Conservation (phyloP, 257 asterid species). For the Datura wrightii region DNA sequence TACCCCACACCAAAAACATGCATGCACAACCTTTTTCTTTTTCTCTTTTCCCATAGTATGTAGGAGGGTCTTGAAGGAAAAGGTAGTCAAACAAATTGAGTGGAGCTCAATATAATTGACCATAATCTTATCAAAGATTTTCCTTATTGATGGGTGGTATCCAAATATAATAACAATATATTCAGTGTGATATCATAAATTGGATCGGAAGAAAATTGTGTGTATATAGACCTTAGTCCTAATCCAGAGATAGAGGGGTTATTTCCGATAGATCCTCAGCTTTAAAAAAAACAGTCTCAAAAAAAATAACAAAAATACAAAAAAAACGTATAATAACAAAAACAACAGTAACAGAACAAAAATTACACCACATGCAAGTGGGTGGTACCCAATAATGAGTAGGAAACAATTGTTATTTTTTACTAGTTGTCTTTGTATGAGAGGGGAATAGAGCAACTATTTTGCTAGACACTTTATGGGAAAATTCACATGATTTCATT, state of each 20-base stretch:
- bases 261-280: too few relatives aligned
- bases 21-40: not conserved
- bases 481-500: conserved; percentile 29
- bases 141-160: conserved; percentile 50
- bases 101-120: conserved; percentile 40
- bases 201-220: too few relatives aligned
- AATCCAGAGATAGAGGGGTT: too few relatives aligned
- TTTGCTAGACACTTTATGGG: not conserved
- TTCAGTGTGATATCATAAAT: too few relatives aligned
- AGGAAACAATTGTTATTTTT: conserved; percentile 51
- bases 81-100: conserved; percentile 56
- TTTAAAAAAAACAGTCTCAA: too few relatives aligned
- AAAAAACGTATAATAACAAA: too few relatives aligned
- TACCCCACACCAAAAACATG: not conserved
- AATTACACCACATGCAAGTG: too few relatives aligned
- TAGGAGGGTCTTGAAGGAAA: conserved; percentile 41
- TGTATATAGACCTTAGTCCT: too few relatives aligned
- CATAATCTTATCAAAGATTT: conserved; percentile 47
- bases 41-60: not conserved
- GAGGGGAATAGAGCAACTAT: conserved; percentile 20
- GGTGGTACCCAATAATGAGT: conserved; percentile 47
- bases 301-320: too few relatives aligned
- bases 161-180: not conserved
- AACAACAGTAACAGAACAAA: too few relatives aligned
- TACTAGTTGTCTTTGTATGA: conserved; percentile 35